Base-by-base conservation (phyloP, 2,329 filamentous ascomycete species). In the Xylariales sp. region DNA sequence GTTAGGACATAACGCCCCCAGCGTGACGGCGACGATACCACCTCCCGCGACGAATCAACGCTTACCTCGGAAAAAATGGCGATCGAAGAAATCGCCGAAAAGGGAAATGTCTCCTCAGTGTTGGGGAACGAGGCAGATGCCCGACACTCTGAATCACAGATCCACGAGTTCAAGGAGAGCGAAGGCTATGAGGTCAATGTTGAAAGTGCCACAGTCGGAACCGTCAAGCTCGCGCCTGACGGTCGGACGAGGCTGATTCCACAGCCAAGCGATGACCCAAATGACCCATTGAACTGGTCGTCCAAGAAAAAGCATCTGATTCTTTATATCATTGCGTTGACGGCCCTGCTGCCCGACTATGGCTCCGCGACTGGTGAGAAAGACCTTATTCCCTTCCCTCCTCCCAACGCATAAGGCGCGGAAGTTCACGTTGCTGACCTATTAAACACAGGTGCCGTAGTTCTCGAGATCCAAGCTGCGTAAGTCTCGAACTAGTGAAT, bases 231-330 rank as follows among this genome's bases (percentile, higher is more conserved):
- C 11, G 62, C 63, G n/a, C 42, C 45, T n/a, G 62, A 67, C 40
- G 61, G 61, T 13, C 61, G 53, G 29, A 69, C 66, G 3, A 65
- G 74, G 13, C 60, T 77, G 33, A 72, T 76, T 16, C 74, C 74
- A 3, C 72, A 77, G 50, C 74, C 73, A 0, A 70, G 65, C 38
- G 65, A 65, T 25, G 66, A 74, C 36, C 63, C 67, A 2, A 56
- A 69, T 29, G 74, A 78, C 44, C 73, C 74, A 0, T 53, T 78
- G 28, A 78, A 78, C 49, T 78, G 74, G 74, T 59, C 54, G 19
- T 57, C 60, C 38, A 40, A 51, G 36, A 69, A 66, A 58, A 79
- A 78, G 49, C 65, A 70, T 40, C 28, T 65, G 13, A 64, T 72
- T 20, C 55, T 77, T 2, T 56, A 66, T n/a, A 61, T 72, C n/a